Conservation (phyloP, 306 rosid genomes). For the Fragaria iinumae region DNA sequence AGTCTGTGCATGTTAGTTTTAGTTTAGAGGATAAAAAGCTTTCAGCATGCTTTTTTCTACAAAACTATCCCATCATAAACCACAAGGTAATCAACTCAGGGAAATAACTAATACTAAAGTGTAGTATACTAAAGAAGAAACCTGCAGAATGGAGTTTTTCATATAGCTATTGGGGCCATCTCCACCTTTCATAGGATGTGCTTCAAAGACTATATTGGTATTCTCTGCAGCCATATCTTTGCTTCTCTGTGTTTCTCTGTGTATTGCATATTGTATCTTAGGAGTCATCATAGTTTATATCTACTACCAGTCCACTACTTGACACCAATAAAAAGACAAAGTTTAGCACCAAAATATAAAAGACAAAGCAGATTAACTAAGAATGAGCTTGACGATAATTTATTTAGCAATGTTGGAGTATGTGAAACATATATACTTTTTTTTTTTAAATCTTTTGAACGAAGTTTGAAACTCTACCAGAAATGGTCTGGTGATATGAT, state of each 20-base stretch:
- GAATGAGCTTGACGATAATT: too few relatives aligned
- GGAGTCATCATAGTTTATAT: neutral
- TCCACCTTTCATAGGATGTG: slow-evolving; percentile 39
- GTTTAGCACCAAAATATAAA: neutral
- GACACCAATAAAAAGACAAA: neutral
- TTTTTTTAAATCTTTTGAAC: too few relatives aligned
- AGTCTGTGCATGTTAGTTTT: neutral
- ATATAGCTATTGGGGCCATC: slow-evolving; percentile 42
- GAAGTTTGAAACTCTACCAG: too few relatives aligned
- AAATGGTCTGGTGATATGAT: too few relatives aligned
- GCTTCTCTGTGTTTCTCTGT: neutral
- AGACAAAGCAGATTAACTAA: too few relatives aligned
- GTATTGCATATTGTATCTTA: neutral
- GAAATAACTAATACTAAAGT: neutral
- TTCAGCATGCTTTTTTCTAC: neutral
- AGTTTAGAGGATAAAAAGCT: neutral
- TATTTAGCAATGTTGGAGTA: neutral
- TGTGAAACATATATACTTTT: too few relatives aligned
- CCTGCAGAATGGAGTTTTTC: slow-evolving; percentile 36
- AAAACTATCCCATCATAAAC: neutral
- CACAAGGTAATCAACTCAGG: neutral
- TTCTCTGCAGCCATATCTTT: neutral
- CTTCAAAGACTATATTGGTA: neutral
- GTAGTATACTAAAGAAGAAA: too few relatives aligned
- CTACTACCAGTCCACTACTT: neutral